Base-by-base conservation (phyloP, 306 rosid genomes). In the Vigna reflexopilosa region DNA sequence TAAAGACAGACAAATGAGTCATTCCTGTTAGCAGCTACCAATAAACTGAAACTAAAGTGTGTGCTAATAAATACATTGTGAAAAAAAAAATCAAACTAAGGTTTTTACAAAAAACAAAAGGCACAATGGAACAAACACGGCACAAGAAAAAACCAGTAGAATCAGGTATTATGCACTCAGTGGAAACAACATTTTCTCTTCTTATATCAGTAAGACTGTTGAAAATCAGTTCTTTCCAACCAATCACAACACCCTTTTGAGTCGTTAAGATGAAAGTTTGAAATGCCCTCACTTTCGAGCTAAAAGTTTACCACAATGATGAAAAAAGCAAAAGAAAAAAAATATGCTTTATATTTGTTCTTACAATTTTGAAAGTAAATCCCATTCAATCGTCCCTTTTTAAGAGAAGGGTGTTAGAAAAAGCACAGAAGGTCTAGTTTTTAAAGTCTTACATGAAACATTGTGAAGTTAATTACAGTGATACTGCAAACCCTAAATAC, bases 161-260 rank as follows among this genome's bases (percentile, higher is more conserved):
- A 59, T 16, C 19, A 57, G 34, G 3, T 15, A 59, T 45, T 82
- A 52, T 67, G 67, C 28, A 52, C 76, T 67, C 36, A 14, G 54
- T 52, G 81, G 51, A 45, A 65, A 73, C n/a, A 81, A 75, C 32
- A 57, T 24, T 56, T 81, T 67, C 68, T 61, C 69, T 63, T 62
- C 69, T 63, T 62, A 36, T 61, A 79, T 52, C 47, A 57, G 67
- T 26, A 64, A 79, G 80, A 83, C 76, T 66, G 59, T 70, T 38
- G 57, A 65, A 55, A 77, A 70, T 61, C 76, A 74, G 49, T 58
- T 58, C 10, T 20, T 70, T 7, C 30, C 55, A 15, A 49, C 19
- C 73, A 71, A 75, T n/a, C 80, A 69, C 57, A 32, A 36, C 44
- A 3, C 28, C 40, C 40, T 47, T 73, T 56, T 78, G 67, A 52